Evolutionary conservation across 1,284 basidiomycete species (phyloP), one percentile per base, ranked within the genome.

Genomic region (Ganoderma leucocontextum): DNA sequence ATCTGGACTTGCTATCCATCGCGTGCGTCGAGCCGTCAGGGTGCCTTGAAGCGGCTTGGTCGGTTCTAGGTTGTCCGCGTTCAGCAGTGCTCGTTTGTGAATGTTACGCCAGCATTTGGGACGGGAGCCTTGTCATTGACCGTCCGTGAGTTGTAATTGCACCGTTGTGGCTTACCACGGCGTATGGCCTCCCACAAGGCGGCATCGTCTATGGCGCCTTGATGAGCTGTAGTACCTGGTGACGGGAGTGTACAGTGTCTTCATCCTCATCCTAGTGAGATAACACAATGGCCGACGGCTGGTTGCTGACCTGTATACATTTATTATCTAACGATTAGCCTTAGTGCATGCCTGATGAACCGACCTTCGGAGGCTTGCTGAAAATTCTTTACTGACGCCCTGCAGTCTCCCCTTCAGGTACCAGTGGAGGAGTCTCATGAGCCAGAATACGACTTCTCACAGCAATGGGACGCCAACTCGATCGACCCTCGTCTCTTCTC

Each of bases 401-500:
- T 29, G 12, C 19, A 64, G 49, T 39, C 64, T 25, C 42, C 64
- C 15, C n/a, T 64, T 4, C 72, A 71, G 64, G 49, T 58, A 7
- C 53, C 65, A 3, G 47, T 58, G 5, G 52, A 64, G 15, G 65
- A 58, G 10, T 63, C 67, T 44, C 39, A 64, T n/a, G 13, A 69
- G 7, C 47, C 64, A 25, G 66, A 68, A 9, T 72, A 63, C 38
- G 62, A 70, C 35, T 72, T 70, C 55, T 49, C 67, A 7, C 65
- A 63, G 2, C 22, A 62, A 15, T 78, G 77, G 77, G 74, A 77
- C 25, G 67, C 72, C 55, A 66, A 62, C 12, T 67, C 73, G 1
- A 73, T 78, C 19, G 77, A 78, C 42, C 75, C 77, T 35, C 67
- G 74, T 10, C 70, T 78, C 22, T 77, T 76, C 67, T 73, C 74